Evolutionary conservation across 139 green algal genomes (phyloP).

Genomic region (Chlorella vulgaris): DNA sequence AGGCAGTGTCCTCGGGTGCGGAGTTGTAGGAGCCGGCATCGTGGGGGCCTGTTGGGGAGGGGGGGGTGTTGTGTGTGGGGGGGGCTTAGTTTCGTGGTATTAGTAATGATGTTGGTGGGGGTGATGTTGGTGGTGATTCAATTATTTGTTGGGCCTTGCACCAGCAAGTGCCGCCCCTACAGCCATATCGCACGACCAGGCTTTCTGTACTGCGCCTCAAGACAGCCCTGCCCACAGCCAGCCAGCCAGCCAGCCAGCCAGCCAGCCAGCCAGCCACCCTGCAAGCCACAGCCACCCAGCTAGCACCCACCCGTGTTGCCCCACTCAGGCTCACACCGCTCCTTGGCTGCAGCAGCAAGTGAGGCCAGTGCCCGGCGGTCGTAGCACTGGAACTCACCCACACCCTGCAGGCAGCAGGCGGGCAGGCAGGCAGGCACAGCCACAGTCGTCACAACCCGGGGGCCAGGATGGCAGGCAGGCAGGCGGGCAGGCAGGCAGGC

Average conservation of each 20-base stretch:
- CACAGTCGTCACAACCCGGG: too few relatives aligned
- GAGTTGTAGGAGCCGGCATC: conserved; percentile 66
- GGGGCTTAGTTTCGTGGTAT: neutral
- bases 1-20: conserved; percentile 57
- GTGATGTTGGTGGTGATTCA: too few relatives aligned
- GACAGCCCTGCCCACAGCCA: too few relatives aligned
- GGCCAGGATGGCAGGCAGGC: too few relatives aligned
- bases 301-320: conserved; percentile 33
- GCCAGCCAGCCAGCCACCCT: neutral
- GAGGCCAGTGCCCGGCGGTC: conserved; percentile 58
- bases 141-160: too few relatives aligned
- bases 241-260: too few relatives aligned
- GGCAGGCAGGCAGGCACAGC: too few relatives aligned
- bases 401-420: too few relatives aligned
- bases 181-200: too few relatives aligned
- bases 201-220: too few relatives aligned
- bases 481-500: too few relatives aligned
- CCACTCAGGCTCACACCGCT: conserved; percentile 61
- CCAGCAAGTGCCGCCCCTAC: too few relatives aligned
- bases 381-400: conserved; percentile 86
- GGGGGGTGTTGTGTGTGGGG: neutral
- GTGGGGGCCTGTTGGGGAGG: conserved; percentile 40
- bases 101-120: neutral
- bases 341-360: conserved; percentile 51
- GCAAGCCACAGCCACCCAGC: neutral